Conservation (phyloP, 2,329 filamentous ascomycete genomes). For the Ceratocystis diversiconidia region DNA sequence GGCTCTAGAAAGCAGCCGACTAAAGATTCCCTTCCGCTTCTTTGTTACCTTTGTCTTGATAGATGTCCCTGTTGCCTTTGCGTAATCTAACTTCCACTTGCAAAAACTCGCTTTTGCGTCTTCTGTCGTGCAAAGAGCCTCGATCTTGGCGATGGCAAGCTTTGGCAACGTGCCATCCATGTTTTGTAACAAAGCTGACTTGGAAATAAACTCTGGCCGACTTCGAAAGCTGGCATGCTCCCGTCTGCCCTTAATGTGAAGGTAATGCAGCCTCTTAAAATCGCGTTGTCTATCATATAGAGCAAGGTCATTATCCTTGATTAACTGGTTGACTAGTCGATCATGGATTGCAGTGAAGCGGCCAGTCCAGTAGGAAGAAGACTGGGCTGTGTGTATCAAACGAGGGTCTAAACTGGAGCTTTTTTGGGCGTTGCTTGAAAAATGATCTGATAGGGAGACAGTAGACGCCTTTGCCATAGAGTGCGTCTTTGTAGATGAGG, state of each 20-base stretch:
- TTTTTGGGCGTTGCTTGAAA: not conserved
- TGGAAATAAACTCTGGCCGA: slow-evolving; percentile 16
- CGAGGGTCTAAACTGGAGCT: slow-evolving; percentile 20
- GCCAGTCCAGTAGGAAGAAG: slow-evolving; percentile 46
- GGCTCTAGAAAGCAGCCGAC: slow-evolving; percentile 14
- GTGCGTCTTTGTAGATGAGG: not conserved
- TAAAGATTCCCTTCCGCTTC: slow-evolving; percentile 10
- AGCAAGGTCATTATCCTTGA: slow-evolving; percentile 15
- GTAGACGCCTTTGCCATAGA: not conserved
- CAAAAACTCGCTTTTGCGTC: slow-evolving; percentile 14
- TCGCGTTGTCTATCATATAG: slow-evolving; percentile 15
- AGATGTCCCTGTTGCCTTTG: slow-evolving; percentile 13
- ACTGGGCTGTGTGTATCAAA: slow-evolving; percentile 30
- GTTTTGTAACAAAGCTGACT: slow-evolving; percentile 8
- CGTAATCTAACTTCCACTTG: slow-evolving; percentile 12
- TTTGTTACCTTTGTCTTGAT: slow-evolving; percentile 14
- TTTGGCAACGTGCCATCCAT: slow-evolving; percentile 11
- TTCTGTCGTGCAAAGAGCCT: slow-evolving; percentile 16
- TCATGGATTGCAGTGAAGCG: slow-evolving; percentile 45
- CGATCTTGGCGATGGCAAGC: slow-evolving; percentile 15
- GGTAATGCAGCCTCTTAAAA: slow-evolving; percentile 12
- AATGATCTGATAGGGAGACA: not conserved
- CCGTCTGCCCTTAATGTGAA: slow-evolving; percentile 10
- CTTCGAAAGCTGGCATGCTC: slow-evolving; percentile 12
- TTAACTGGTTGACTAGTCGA: slow-evolving; percentile 22